Base-by-base conservation (phyloP, 176 grass and related monocot species). In the Triticum urartu region DNA sequence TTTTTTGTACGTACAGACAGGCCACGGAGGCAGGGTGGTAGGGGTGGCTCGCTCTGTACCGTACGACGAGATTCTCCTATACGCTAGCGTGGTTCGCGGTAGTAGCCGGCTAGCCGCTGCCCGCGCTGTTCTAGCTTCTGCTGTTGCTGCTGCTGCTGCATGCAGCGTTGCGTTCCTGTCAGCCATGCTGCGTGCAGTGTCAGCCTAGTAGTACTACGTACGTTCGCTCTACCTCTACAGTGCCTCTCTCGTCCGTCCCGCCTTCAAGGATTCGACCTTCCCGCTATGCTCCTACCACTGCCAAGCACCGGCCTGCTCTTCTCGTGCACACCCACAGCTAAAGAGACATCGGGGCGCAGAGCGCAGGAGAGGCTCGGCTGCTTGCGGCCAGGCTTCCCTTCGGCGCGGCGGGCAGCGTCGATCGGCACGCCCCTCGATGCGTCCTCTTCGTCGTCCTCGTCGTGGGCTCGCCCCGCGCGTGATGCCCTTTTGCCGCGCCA, bases 401-500 rank as follows among this genome's bases (percentile, higher is more conserved):
- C 1, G 11, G 4, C 28, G 28, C 28, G 28, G 28, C 20, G 50
- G 22, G 28, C 48, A 21, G 30, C 11, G 2, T 1, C 43, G 43
- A 47, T 13, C 39, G 25, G 21, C 84, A 20, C 84, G 34, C 40
- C 40, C 17, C 68, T 62, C 60, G 59, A 56, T 4, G 79, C 60
- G 9, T 18, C 78, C 35, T 59, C 56, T 21, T 28, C 68, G 24
- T n/a, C 0, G 35, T 30, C 48, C 28, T 67, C 52, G 32, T 10
- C 66, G 15, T 9, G 11, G 43, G 11, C 43, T 47, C 43, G 42
- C 24, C 58, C 80, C 42, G 45, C 32, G 87, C 77, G 77, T 59
- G 87, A 85, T 60, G 76, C 35, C 20, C 68, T 80, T 89, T 67
- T 26, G 76, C 77, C 82, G 82, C 59, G 68, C 54, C 81, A 63